Percentiles rank a stretch among this genome's conserved stretches.
These are phyloP conservation scores for Thalassiosira exigua DNA, from an alignment of 352 stramenopile species.

Conservation along the genomic window DNA sequence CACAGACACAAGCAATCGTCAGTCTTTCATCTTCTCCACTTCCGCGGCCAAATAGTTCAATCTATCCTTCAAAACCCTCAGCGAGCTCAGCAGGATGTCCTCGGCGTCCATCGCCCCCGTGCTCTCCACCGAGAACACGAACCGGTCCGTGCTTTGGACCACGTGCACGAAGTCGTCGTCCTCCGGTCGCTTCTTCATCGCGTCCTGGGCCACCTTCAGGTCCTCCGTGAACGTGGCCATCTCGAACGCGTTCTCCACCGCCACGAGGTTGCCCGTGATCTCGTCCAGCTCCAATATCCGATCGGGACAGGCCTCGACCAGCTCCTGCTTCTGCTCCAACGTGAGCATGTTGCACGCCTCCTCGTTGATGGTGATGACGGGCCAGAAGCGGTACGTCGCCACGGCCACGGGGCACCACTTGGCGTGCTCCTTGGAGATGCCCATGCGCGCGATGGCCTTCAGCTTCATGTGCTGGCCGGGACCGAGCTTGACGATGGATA, in stretches of 20 bases:
- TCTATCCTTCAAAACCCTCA: conserved; percentile 82
- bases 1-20: too few species aligned
- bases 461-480: conserved; percentile 93
- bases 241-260: conserved; percentile 76
- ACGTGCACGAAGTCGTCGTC: conserved; percentile 93
- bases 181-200: conserved; percentile 93
- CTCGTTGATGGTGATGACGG: conserved; percentile 90
- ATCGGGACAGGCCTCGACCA: conserved; percentile 94
- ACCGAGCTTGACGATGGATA: conserved; percentile 97
- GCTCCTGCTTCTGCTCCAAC: conserved; percentile 93
- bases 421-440: conserved; percentile 96
- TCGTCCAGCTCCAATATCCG: conserved; percentile 93
- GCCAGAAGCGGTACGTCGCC: conserved; percentile 90
- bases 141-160: conserved; percentile 90
- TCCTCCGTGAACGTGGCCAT: conserved; percentile 95
- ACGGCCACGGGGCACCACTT: conserved; percentile 97
- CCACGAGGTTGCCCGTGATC: conserved; percentile 72
- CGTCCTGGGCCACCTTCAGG: conserved; percentile 91
- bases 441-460: conserved; percentile 93
- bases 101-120: conserved; percentile 84
- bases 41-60: conserved; percentile 80
- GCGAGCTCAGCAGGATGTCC: conserved; percentile 79
- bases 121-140: conserved; percentile 95
- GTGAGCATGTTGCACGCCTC: conserved; percentile 82
- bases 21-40: conserved; percentile 84